Conservation (phyloP, 768 basidiomycete genomes). For the Clathrus columnatus region DNA sequence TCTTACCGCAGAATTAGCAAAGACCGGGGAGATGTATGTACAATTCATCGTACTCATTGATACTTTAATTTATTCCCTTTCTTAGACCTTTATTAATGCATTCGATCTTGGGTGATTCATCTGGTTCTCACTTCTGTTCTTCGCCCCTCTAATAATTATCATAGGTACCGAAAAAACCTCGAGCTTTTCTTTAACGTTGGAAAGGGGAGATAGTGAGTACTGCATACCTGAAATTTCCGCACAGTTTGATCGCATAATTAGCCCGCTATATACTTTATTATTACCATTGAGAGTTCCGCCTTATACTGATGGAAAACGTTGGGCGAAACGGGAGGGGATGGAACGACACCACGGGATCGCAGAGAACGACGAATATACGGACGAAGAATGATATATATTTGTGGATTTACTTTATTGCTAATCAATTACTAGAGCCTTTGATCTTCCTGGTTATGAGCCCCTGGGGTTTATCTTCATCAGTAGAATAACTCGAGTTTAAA, state of each 20-base stretch:
- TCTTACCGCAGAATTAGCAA: constrained; percentile 66
- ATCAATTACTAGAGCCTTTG: background rate
- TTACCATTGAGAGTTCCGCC: constrained; percentile 74
- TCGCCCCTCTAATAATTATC: background rate
- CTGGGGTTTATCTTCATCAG: background rate
- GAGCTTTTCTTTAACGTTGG: constrained; percentile 84
- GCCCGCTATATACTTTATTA: constrained; percentile 71
- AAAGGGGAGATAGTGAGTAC: constrained; percentile 67
- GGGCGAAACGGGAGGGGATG: constrained; percentile 65
- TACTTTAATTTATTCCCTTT: background rate
- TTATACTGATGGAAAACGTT: constrained; percentile 74
- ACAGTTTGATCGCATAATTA: constrained; percentile 21
- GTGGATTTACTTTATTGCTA: background rate
- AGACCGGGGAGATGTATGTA: constrained; percentile 55
- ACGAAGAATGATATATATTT: constrained; percentile 58
- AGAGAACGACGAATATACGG: constrained; percentile 82
- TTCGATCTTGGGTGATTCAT: constrained; percentile 76
- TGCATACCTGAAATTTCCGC: background rate
- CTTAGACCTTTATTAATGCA: constrained; percentile 75
- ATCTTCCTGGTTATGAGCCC: background rate
- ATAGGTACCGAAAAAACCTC: constrained; percentile 56
- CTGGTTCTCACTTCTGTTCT: background rate
- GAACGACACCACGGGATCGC: constrained; percentile 52
- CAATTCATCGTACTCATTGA: background rate
- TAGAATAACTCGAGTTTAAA: no score